Conservation (phyloP, 202 grass and related monocot species). For the Setaria viridis region DNA sequence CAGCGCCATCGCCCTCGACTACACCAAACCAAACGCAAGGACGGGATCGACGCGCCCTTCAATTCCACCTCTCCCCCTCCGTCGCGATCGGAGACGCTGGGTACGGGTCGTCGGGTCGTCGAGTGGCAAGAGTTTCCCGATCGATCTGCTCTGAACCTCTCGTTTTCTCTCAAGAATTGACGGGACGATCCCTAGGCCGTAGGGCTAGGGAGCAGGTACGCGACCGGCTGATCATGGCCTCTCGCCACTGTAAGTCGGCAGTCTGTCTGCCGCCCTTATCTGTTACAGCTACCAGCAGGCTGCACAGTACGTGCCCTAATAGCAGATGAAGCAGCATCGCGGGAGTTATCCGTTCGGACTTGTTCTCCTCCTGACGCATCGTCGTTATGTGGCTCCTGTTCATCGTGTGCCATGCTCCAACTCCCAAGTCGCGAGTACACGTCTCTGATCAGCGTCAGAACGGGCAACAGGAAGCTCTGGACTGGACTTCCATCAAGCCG, state of each 20-base stretch:
- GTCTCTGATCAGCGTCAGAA: neutral
- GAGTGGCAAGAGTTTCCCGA: neutral
- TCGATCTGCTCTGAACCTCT: neutral
- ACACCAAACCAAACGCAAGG: neutral
- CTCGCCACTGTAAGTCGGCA: slow-evolving; percentile 5
- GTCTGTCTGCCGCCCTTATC: neutral
- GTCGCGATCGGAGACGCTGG: neutral
- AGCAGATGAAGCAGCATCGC: neutral
- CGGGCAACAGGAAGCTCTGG: neutral
- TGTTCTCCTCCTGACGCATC: neutral
- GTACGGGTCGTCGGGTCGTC: neutral
- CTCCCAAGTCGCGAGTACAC: neutral
- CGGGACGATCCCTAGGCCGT: neutral
- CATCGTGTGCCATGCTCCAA: neutral
- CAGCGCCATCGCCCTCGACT: neutral
- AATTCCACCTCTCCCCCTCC: neutral
- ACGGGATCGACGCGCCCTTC: neutral
- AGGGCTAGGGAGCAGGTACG: neutral
- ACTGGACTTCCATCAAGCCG: neutral
- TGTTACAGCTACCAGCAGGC: neutral
- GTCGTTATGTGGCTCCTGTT: neutral
- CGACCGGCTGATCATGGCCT: neutral
- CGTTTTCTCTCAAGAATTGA: slow-evolving; percentile 2
- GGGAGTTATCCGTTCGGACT: neutral
- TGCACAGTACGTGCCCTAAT: neutral